Base-by-base conservation (phyloP, 169 alveolate genomes). In the Fabrea salina region DNA sequence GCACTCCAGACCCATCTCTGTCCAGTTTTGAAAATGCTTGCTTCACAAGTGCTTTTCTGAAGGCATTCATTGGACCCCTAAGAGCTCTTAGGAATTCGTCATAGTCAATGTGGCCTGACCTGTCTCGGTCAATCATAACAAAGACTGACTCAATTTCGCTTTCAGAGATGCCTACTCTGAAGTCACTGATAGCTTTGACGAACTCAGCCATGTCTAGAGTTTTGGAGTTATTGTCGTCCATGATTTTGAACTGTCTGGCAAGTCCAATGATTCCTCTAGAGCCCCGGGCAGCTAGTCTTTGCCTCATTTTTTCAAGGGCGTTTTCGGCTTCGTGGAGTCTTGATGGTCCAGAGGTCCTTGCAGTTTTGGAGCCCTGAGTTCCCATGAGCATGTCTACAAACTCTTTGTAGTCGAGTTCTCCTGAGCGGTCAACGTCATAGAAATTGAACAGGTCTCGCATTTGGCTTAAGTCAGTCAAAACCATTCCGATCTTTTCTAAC, bases 21-120 rank as follows among this genome's bases (percentile, higher is more conserved):
- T 88, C 92, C 37, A 92, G 75, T 50, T 80, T 82, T 27, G 75
- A 67, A 85, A 88, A 92, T 4, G 92, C 93, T 50, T 82, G 57
- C 56, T 79, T 83, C 16, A 88, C 90, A 56, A 92, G 61, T 5
- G 67, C 61, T 75, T 72, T 81, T 74, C 96, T 89, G 77, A 66
- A 68, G 25, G 75, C 84, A 61, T 71, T 77, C 88, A 92, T 84
- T 53, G 86, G 91, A 4, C 96, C 96, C 58, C 94, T 80, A 11
- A 91, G 74, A n/a, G 79, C 67, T 67, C 92, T 79, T 40, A 92
- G 59, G 75, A 92, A 89, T 78, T 92, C 96, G 72, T 89, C 92
- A 68, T 87, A 92, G 49, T 85, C 79, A 33, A 92, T 80, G 37
- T 81, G 64, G 13, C 93, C 94, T 35, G 76, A 82, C 76, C 83